These are phyloP conservation scores for Arthrobotrys sinensis DNA, from an alignment of 2,329 filamentous ascomycete species.

Conservation along the genomic window DNA sequence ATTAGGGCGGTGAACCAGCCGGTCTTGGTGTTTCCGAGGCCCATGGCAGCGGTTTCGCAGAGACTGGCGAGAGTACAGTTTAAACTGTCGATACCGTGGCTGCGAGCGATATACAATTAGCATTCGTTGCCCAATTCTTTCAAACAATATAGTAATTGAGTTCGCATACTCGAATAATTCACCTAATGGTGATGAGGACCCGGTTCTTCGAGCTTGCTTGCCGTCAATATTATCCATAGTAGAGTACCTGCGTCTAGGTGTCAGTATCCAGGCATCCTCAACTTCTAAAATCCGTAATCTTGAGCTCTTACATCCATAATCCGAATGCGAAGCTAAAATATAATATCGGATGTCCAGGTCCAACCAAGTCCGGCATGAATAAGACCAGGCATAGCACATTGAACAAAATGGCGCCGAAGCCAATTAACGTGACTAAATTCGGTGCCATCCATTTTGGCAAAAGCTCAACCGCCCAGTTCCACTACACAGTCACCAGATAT, in stretches of 20 bases:
- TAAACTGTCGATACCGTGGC: constrained; percentile 95
- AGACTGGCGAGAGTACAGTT: constrained; percentile 92
- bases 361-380: constrained; percentile 89
- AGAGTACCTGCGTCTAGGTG: constrained; percentile 74
- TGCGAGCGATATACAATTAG: constrained; percentile 63
- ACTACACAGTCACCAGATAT: constrained; percentile 72
- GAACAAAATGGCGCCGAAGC: constrained; percentile 91
- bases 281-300: not conserved
- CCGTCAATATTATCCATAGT: constrained; percentile 99
- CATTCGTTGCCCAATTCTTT: constrained; percentile 1
- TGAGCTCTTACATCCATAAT: constrained; percentile 82
- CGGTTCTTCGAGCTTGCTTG: constrained; percentile 94
- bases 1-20: constrained; percentile 93
- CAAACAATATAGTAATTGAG: not conserved
- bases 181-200: constrained; percentile 92
- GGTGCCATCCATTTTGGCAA: constrained; percentile 96
- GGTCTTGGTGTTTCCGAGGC: constrained; percentile 83
- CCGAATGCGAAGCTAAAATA: constrained; percentile 97
- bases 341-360: constrained; percentile 89
- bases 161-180: constrained; percentile 87
- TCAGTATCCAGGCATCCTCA: not conserved
- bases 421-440: constrained; percentile 95
- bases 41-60: constrained; percentile 93
- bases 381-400: constrained; percentile 84
- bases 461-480: constrained; percentile 94